Percentiles rank a stretch among this genome's conserved stretches.
Evolutionary conservation across 139 green algal species (phyloP).

Genomic region (Tetradesmus obliquus): DNA sequence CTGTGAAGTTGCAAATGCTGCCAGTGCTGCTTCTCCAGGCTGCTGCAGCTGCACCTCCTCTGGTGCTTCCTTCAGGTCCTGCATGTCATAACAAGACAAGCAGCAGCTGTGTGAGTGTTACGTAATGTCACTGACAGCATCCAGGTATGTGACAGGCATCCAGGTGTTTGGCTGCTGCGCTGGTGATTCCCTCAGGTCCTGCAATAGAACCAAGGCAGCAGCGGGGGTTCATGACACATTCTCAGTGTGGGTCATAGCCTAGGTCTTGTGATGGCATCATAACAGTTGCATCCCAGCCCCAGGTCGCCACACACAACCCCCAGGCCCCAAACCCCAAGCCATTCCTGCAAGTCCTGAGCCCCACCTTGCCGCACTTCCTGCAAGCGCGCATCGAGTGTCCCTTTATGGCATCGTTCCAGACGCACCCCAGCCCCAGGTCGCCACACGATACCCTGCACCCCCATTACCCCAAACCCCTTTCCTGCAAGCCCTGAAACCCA

Average conservation of each 20-base stretch:
- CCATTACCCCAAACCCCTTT: not conserved
- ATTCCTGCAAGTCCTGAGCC: not conserved
- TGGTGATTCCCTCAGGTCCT: not conserved
- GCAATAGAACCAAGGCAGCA: not conserved
- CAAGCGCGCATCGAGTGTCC: not conserved
- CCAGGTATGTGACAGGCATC: not conserved
- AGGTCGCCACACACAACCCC: slow-evolving; percentile 18
- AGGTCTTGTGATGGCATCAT: slow-evolving; percentile 14
- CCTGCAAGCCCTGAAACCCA: not conserved
- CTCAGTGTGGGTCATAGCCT: too few relatives aligned
- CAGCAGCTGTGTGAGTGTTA: not conserved
- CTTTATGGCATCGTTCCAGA: not conserved
- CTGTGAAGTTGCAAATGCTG: not conserved
- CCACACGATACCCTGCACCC: not conserved
- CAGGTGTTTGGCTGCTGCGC: not conserved
- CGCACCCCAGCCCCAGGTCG: not conserved
- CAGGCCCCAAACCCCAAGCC: not conserved
- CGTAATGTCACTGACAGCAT: not conserved
- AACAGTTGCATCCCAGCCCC: slow-evolving; percentile 14
- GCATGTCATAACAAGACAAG: not conserved
- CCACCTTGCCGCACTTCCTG: not conserved
- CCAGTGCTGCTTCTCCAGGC: not conserved
- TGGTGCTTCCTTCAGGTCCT: slow-evolving; percentile 25
- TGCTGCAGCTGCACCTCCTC: slow-evolving; percentile 27
- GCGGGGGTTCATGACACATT: not conserved